Base-by-base conservation (phyloP, 768 basidiomycete genomes). In the Rhodotorula toruloides region DNA sequence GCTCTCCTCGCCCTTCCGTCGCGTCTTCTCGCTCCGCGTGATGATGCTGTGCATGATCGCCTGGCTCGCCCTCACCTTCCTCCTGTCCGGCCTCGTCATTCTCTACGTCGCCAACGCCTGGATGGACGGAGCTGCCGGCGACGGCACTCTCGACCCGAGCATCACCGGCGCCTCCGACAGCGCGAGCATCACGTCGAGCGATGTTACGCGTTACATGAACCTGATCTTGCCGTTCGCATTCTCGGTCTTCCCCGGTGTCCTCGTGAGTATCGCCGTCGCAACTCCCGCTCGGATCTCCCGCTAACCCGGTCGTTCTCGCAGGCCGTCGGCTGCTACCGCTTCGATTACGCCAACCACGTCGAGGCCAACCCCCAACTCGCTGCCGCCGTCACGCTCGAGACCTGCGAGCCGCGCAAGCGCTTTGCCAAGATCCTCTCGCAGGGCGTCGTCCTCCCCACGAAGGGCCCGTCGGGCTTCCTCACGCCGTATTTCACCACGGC, bases 241-340 rank as follows among this genome's bases (percentile, higher is more conserved):
- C 34, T 13, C 47, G 16, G 5, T 57, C 34, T 25, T 37, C 11
- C 56, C 55, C 5, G 60, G 56, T 39, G 13, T 62, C 1, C 44
- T 67, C 46, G 65, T 66, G 34, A 39, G 65, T 52, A 17, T n/a
- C n/a, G n/a, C n/a, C n/a, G n/a, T n/a, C n/a, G n/a, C n/a, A n/a
- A n/a, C n/a, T n/a, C n/a, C n/a, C n/a, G n/a, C n/a, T n/a, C n/a
- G n/a, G n/a, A n/a, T n/a, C n/a, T n/a, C n/a, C n/a, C n/a, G n/a
- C n/a, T n/a, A n/a, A n/a, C n/a, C n/a, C n/a, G n/a, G n/a, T 40
- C 40, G 7, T 22, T 46, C 14, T 8, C 36, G 2, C 50, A 67
- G 66, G 53, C 64, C 58, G 58, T 62, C 21, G 61, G 54, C 40
- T 63, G 62, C 54, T 64, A 52, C 67, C 62, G 67, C 12, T 64